These are phyloP conservation scores for Waltergamsia citrina DNA, from an alignment of 2,329 filamentous ascomycete genomes.

Conservation along the genomic window DNA sequence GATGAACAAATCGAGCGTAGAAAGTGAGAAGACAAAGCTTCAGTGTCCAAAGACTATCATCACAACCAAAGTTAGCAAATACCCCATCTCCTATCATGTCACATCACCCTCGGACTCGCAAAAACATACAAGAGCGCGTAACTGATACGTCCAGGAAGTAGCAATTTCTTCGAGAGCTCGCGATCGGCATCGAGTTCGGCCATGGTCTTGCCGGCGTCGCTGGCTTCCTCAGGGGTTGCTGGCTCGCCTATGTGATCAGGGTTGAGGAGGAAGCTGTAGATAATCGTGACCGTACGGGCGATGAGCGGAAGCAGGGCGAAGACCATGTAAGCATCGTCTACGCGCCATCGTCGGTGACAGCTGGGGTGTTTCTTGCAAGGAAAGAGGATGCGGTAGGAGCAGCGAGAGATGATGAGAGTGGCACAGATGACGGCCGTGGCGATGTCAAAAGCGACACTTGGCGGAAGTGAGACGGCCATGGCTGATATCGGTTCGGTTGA, in stretches of 20 bases:
- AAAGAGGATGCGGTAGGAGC: conserved; percentile 15
- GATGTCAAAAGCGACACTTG: no score
- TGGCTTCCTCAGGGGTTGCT: conserved; percentile 5
- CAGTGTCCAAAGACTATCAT: conserved; percentile 15
- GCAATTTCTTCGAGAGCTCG: conserved; percentile 13
- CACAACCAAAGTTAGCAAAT: not conserved
- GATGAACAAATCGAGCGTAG: conserved; percentile 18
- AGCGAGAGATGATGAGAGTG: conserved; percentile 16
- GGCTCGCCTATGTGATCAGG: conserved; percentile 14
- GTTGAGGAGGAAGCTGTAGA: conserved; percentile 14
- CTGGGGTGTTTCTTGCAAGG: conserved; percentile 15
- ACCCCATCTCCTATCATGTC: not conserved
- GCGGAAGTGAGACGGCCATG: no score
- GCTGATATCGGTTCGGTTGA: no score
- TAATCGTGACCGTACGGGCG: conserved; percentile 14
- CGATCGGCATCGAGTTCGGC: conserved; percentile 10
- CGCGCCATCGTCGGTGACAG: conserved; percentile 19
- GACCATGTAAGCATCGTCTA: conserved; percentile 21
- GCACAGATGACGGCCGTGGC: conserved; percentile 15
- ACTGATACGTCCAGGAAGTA: conserved; percentile 16
- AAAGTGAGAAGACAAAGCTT: conserved; percentile 18
- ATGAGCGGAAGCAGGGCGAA: conserved; percentile 17
- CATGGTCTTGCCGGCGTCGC: not conserved
- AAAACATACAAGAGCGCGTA: conserved; percentile 18
- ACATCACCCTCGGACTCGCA: no score